phyloP scores from a whole-genome alignment of 371 early-diverging fungal species.

The Mortierella sp. region DNA sequence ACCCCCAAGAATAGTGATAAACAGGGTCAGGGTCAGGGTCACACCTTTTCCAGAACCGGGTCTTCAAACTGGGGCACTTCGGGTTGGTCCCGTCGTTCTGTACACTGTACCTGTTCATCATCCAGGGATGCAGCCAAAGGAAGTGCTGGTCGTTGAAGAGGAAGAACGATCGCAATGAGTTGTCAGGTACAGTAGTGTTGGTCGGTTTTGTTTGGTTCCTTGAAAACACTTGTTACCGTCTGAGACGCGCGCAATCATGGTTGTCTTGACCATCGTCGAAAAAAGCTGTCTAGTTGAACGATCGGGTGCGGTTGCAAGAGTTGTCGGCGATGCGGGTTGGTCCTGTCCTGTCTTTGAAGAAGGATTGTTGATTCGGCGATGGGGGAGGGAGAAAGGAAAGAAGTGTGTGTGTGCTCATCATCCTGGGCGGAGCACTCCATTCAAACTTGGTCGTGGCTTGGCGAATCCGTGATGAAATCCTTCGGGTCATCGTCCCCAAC shows the following conservation, averaged over 20 bases:
- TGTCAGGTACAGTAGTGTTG: no score
- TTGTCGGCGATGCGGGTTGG: not conserved
- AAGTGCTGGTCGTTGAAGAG: conserved; percentile 59
- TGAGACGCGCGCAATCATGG: conserved; percentile 92
- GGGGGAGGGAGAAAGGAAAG: not conserved
- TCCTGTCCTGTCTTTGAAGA: not conserved
- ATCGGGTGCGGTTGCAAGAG: not conserved
- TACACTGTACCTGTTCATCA: conserved; percentile 87
- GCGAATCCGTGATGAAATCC: no score
- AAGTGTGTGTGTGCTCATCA: no score
- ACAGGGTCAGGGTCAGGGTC: no score
- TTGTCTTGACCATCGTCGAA: conserved; percentile 88
- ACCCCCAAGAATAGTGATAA: no score
- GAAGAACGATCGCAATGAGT: no score
- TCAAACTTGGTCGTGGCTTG: no score
- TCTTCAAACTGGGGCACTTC: no score
- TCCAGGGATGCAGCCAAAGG: conserved; percentile 97
- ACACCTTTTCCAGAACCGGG: no score
- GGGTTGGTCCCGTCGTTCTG: not conserved
- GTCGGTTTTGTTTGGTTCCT: no score
- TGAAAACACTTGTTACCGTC: conserved; percentile 68
- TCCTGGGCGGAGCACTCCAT: no score
- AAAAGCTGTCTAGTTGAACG: not conserved
- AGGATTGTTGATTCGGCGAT: not conserved
- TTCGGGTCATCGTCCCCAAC: no score